Evolutionary conservation across 2,329 filamentous ascomycete species (phyloP).

Genomic region (Clonostachys rosea): DNA sequence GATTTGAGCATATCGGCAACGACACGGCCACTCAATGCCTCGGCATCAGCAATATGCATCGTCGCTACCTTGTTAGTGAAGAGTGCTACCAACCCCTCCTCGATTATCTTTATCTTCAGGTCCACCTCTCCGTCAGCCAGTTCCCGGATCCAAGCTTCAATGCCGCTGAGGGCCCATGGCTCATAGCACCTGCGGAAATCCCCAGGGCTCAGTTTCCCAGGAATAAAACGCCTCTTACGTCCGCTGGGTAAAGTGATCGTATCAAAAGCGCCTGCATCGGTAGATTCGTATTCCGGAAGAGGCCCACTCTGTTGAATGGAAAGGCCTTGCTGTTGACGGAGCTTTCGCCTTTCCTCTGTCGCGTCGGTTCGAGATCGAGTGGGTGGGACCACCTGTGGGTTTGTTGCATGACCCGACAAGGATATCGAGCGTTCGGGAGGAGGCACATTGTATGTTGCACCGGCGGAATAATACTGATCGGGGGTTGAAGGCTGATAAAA

Average conservation of each 20-base stretch:
- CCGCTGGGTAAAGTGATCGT: constrained; percentile 78
- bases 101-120: constrained; percentile 76
- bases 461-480: constrained; percentile 43
- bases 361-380: constrained; percentile 92
- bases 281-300: constrained; percentile 54
- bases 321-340: constrained; percentile 45
- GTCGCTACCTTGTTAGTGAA: constrained; percentile 95
- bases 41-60: constrained; percentile 97
- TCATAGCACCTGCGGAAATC: constrained; percentile 84
- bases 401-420: constrained; percentile 74
- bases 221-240: constrained; percentile 78
- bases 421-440: constrained; percentile 72
- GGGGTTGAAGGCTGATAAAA: constrained; percentile 33
- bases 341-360: constrained; percentile 60
- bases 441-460: constrained; percentile 22
- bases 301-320: constrained; percentile 9
- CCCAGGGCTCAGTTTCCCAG: constrained; percentile 71
- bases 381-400: constrained; percentile 75
- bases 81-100: constrained; percentile 80
- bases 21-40: constrained; percentile 74
- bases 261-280: constrained; percentile 63
- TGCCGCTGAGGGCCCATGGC: constrained; percentile 89
- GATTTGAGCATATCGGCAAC: constrained; percentile 75
- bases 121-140: constrained; percentile 91
- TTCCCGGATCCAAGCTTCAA: constrained; percentile 80